phyloP scores from a whole-genome alignment of 495 filamentous ascomycete species.

The Penicillium daleae region DNA sequence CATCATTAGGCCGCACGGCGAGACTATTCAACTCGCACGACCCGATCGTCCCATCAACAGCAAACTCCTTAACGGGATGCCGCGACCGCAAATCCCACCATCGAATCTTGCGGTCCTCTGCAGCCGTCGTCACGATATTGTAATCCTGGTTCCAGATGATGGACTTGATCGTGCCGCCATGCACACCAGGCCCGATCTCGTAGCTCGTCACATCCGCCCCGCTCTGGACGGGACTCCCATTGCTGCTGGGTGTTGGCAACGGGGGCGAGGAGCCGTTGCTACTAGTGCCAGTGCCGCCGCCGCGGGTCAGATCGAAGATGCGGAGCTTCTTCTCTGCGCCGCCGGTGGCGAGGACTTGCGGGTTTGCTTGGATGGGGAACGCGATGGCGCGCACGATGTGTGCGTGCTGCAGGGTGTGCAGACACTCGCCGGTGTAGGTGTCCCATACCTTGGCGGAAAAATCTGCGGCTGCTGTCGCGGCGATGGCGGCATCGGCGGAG shows the following conservation, averaged over 20 bases:
- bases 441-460: conserved; percentile 99
- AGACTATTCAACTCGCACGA: conserved; percentile 82
- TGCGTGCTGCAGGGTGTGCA: conserved; percentile 84
- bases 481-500: conserved; percentile 82
- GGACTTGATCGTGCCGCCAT: conserved; percentile 87
- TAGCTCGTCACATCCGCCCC: conserved; percentile 60
- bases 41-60: conserved; percentile 80
- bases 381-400: conserved; percentile 95
- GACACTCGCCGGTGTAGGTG: conserved; percentile 87
- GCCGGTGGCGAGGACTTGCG: conserved; percentile 84
- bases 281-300: conserved; percentile 18
- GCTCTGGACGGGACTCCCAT: conserved; percentile 30
- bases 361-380: conserved; percentile 75
- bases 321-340: conserved; percentile 96
- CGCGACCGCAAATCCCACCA: conserved; percentile 91
- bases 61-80: conserved; percentile 68
- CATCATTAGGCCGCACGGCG: conserved; percentile 43
- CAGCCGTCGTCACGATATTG: conserved; percentile 84
- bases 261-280: conserved; percentile 50
- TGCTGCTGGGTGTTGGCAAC: conserved; percentile 27
- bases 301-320: conserved; percentile 79
- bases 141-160: conserved; percentile 90
- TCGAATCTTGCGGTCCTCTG: conserved; percentile 85
- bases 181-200: conserved; percentile 83
- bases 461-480: conserved; percentile 92